Percentiles rank a stretch among this genome's conserved stretches.
These are phyloP conservation scores for Salix arbutifolia DNA, from an alignment of 345 rosid genomes.

Conservation along the genomic window DNA sequence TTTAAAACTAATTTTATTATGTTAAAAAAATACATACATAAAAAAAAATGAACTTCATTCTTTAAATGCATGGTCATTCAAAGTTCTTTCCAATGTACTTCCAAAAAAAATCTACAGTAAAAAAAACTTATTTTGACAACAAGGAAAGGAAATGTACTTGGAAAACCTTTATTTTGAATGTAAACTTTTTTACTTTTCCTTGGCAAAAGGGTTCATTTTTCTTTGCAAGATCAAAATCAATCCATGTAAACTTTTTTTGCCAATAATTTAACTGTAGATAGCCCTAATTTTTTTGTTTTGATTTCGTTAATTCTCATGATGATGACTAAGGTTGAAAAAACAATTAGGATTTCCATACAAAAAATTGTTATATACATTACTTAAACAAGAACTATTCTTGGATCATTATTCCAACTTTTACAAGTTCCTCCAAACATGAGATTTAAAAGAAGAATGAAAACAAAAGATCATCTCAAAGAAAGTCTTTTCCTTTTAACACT, in stretches of 20 bases:
- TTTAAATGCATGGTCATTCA: not conserved
- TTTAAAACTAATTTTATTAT: too few species aligned
- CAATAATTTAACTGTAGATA: slow-evolving; percentile 6
- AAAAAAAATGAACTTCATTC: not conserved
- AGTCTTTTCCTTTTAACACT: too few species aligned
- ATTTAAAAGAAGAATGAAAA: too few species aligned
- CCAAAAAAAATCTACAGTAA: not conserved
- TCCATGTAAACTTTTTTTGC: slow-evolving; percentile 18
- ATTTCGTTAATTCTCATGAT: too few species aligned
- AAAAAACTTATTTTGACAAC: not conserved
- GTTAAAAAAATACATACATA: too few species aligned
- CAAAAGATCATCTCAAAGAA: too few species aligned
- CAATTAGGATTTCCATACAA: too few species aligned
- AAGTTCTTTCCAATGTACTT: not conserved
- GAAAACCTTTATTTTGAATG: slow-evolving; percentile 29
- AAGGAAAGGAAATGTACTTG: slow-evolving; percentile 13
- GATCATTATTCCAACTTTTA: too few species aligned
- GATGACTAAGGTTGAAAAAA: too few species aligned
- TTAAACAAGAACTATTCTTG: too few species aligned
- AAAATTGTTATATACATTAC: too few species aligned
- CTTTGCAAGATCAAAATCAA: slow-evolving; percentile 28
- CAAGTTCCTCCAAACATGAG: too few species aligned
- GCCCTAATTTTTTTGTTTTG: not conserved
- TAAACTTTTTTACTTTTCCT: slow-evolving; percentile 17
- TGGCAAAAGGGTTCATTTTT: slow-evolving; percentile 28